Evolutionary conservation across 164 flowering plant species (phyloP).

Genomic region (Liriodendron chinense): DNA sequence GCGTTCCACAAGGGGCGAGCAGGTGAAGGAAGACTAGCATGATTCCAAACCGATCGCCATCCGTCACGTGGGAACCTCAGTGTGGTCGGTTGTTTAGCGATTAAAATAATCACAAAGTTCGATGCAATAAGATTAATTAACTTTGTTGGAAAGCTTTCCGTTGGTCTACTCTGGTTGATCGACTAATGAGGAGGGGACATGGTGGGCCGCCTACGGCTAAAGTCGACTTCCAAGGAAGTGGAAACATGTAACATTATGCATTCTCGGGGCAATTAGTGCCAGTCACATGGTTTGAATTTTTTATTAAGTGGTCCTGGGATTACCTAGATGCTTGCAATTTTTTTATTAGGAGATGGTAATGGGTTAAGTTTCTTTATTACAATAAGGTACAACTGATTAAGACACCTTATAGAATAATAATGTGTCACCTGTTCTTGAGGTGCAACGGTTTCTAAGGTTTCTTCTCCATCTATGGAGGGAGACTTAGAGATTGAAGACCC

Average conservation of each 20-base stretch:
- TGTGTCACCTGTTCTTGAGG: neutral
- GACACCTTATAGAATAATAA: constrained; percentile 12
- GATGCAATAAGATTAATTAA: constrained; percentile 32
- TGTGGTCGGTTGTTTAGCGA: constrained; percentile 49
- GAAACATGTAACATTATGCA: constrained; percentile 33
- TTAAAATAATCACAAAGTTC: constrained; percentile 30
- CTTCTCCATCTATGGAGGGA: neutral
- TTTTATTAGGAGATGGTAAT: constrained; percentile 33
- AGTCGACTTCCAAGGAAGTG: constrained; percentile 33
- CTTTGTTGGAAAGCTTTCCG: constrained; percentile 20
- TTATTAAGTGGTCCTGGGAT: constrained; percentile 41
- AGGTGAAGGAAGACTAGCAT: constrained; percentile 22
- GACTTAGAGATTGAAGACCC: neutral
- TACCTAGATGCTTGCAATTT: constrained; percentile 25
- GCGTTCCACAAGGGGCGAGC: constrained; percentile 9
- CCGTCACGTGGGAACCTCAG: constrained; percentile 54
- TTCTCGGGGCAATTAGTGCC: constrained; percentile 30
- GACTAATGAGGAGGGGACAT: constrained; percentile 28
- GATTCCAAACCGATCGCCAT: constrained; percentile 44
- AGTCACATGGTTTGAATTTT: constrained; percentile 45
- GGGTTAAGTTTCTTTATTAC: constrained; percentile 36
- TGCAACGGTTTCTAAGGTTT: neutral
- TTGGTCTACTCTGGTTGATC: constrained; percentile 31
- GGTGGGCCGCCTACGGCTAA: constrained; percentile 23
- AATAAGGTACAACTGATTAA: constrained; percentile 31